Base-by-base conservation (phyloP, 108 stramenopile species). In the Parietichytrium sp. region DNA sequence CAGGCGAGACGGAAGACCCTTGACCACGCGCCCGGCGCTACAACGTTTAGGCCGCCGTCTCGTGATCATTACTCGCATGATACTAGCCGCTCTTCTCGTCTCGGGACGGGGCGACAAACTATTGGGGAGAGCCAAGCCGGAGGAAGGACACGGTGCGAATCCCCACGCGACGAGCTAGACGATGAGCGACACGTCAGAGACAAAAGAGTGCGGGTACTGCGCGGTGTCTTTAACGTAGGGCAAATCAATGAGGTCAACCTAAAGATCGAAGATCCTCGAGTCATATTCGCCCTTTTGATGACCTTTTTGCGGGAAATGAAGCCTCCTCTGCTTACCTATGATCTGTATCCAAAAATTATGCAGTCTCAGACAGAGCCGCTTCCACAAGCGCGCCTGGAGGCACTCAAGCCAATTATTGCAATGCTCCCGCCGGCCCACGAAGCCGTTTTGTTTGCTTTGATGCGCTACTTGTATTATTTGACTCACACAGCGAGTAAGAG, bases 241-340 rank as follows among this genome's bases (percentile, higher is more conserved):
- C 61, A 42, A 16, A 6, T 42, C 23, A 72, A 42, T 42, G 61
- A 45, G 61, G 6, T 72, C 42, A 27, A 45, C 61, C 45, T 72
- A 45, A 25, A 45, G 10, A 33, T 13, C 20, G 61, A 72, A 6
- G 61, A 72, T 20, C 61, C 61, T 20, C 61, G 61, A n/a, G 61
- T 72, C 6, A 42, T 72, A 16, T 72, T 72, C 61, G 33, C 15
- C 38, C 61, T 72, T 6, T 27, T 72, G 15, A 25, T 72, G 33
- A 33, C 36, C 13, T 72, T 72, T 27, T 20, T 72, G 33, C 61
- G 61, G 20, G 61, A 72, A 25, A 72, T 72, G 61, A 45, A 25
- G 10, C 61, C 61, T n/a, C 61, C 61, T 47, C 3, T 72, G 33
- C 33, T 72, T 15, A 72, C 61, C n/a, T 72, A 72, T 72, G 61